Base-by-base conservation (phyloP, 345 rosid genomes). In the Cardamine occulta region DNA sequence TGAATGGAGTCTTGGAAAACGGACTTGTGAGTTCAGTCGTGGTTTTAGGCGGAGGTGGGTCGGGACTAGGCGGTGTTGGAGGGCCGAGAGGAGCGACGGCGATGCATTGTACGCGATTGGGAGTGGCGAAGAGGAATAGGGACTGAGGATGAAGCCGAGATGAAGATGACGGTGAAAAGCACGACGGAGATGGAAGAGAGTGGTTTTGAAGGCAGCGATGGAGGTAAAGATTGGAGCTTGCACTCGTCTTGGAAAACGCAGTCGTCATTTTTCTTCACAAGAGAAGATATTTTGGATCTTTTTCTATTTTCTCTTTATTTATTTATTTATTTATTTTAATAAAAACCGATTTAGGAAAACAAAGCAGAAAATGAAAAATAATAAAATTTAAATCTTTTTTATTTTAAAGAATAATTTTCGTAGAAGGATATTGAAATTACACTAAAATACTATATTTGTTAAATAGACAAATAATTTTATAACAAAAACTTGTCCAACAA, bases 31-130 rank as follows among this genome's bases (percentile, higher is more conserved):
- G 66, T 0, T 21, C 68, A 52, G 62, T 49, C 1, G 79, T 73
- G 61, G 62, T 79, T 5, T 55, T 68, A 15, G 66, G 76, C 6
- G 82, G 86, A 32, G 84, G 83, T 4, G 83, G 89, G 47, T 84
- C 86, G 57, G 85, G 74, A 35, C 68, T 65, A 13, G 84, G 62
- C 66, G 88, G 62, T 63, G 87, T 58, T 67, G 84, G 77, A 44
- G 81, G 69, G 53, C 80, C 45, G 49, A 42, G 73, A 68, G 80
- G 80, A 26, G 62, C 53, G 67, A 76, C 83, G 13, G 84, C 66
- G 80, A 74, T 78, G 63, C 76, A 66, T 59, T 60, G 66, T 57
- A 56, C 23, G 19, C 39, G 61, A 23, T 62, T 0, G 24, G 74
- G 67, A 63, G 26, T 35, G 5, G 39, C 40, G 35, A 56, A 42